These are phyloP conservation scores for Sporothrix pallida DNA, from an alignment of 2,329 filamentous ascomycete species.

Conservation along the genomic window DNA sequence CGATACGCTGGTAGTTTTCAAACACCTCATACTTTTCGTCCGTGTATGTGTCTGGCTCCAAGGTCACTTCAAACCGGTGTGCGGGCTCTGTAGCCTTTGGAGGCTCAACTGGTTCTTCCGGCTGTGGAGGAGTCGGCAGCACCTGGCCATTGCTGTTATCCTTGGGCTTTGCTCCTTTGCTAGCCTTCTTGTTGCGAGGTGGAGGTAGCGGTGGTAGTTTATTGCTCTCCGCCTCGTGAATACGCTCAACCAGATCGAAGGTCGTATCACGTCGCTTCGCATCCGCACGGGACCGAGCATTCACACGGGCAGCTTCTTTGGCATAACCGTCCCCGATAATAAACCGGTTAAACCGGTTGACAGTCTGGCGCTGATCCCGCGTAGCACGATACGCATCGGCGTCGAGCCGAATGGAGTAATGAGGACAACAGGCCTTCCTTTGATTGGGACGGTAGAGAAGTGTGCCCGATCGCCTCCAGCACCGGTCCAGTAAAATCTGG, in stretches of 20 bases:
- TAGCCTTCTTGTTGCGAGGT: background rate
- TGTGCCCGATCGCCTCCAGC: slow-evolving; percentile 75
- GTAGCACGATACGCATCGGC: slow-evolving; percentile 67
- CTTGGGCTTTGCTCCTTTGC: background rate
- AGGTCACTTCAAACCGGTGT: slow-evolving; percentile 70
- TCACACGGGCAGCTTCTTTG: slow-evolving; percentile 65
- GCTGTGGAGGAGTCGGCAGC: background rate
- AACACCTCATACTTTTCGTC: slow-evolving; percentile 77
- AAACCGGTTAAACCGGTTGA: slow-evolving; percentile 74
- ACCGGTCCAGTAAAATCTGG: slow-evolving; percentile 72
- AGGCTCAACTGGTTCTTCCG: background rate
- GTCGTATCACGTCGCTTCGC: slow-evolving; percentile 66
- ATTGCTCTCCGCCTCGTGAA: slow-evolving; percentile 71
- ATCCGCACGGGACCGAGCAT: slow-evolving; percentile 71
- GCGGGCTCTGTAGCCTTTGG: slow-evolving; percentile 57
- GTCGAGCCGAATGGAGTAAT: slow-evolving; percentile 82
- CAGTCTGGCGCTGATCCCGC: slow-evolving; percentile 73
- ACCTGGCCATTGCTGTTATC: background rate
- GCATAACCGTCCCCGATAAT: slow-evolving; percentile 72
- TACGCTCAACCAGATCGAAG: slow-evolving; percentile 69
- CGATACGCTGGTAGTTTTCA: slow-evolving; percentile 73
- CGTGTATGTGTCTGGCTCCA: slow-evolving; percentile 73
- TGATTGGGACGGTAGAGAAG: slow-evolving; percentile 81
- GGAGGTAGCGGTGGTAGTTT: slow-evolving; percentile 48
- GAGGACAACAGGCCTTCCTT: slow-evolving; percentile 83